Evolutionary conservation across 768 basidiomycete species (phyloP), one percentile per base, ranked within the genome.

Genomic region (Tubosaeta sp.): DNA sequence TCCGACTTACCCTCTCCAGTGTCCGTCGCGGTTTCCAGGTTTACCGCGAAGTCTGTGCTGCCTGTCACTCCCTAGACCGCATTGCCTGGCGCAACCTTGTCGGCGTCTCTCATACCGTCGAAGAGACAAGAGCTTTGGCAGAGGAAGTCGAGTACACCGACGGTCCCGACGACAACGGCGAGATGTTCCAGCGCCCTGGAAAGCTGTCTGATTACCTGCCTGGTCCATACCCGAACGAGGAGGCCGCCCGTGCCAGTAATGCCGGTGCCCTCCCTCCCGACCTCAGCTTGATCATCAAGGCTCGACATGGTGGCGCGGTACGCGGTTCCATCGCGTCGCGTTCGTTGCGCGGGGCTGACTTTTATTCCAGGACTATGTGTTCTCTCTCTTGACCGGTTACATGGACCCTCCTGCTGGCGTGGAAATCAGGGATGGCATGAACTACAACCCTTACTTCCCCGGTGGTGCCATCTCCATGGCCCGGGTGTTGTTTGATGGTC

Each of bases 21-120:
- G 94, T 97, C 65, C 93, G 94, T 62, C 81, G 95, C 66, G 94
- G 93, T 35, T 94, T 90, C 76, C 84, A 89, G 71, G 96, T 99
- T 50, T 99, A 99, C 79, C 91, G 94, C 57, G 95, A 99, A 74
- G 96, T 99, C 50, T 99, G 96, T 68, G 91, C 96, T 14, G 93
- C 96, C 11, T 99, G 96, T 72, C 96, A 99, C 71, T 99, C 96
- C 30, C 84, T 99, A 49, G 92, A 99, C 76, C 93, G 96, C 62
- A 94, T 99, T 66, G 96, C 96, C 52, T 99, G 96, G 96, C 91
- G 96, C 68, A 99, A 98, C 76, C 77, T 99, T 52, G 96, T 99
- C 58, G 96, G 94, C 65, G 93, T 97, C 49, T 96, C 94, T 25
- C 96, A 99, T 75, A 91, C 88, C 60, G 95, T 77, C 38, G 89